These are phyloP conservation scores for Pseudogymnoascus pannorum DNA, from an alignment of 2,329 filamentous ascomycete species.

Conservation along the genomic window DNA sequence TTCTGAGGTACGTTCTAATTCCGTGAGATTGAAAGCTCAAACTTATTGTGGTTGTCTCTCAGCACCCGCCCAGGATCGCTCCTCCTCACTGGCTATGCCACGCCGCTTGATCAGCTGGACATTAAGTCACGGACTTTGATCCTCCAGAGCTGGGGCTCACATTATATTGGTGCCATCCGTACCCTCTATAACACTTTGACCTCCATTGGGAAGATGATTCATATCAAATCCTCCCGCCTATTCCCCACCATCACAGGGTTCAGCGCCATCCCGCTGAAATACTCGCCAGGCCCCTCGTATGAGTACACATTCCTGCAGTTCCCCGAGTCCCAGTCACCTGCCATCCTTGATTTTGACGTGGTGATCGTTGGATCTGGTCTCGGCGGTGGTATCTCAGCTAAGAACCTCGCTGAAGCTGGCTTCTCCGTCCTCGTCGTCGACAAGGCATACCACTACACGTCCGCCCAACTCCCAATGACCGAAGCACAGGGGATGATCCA, in stretches of 20 bases:
- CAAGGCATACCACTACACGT: constrained; percentile 70
- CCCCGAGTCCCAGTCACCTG: constrained; percentile 31
- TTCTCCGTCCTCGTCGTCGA: constrained; percentile 73
- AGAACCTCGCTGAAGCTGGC: constrained; percentile 70
- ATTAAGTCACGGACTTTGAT: constrained; percentile 53
- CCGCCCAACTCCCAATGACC: constrained; percentile 67
- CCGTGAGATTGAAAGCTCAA: neutral
- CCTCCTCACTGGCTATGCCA: constrained; percentile 59
- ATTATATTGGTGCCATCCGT: constrained; percentile 48
- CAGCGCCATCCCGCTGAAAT: constrained; percentile 42
- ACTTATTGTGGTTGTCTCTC: constrained; percentile 11
- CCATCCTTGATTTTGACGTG: constrained; percentile 68
- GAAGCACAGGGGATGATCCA: constrained; percentile 52
- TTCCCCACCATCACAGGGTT: constrained; percentile 52
- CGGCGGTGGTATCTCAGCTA: constrained; percentile 74
- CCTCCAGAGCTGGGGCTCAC: constrained; percentile 53
- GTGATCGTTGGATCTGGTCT: constrained; percentile 83
- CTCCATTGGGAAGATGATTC: constrained; percentile 40
- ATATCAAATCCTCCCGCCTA: constrained; percentile 43
- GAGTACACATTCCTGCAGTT: constrained; percentile 29
- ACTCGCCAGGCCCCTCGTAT: constrained; percentile 30
- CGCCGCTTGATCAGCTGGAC: constrained; percentile 55
- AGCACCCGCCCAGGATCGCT: constrained; percentile 58
- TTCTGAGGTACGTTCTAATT: constrained; percentile 21
- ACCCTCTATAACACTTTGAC: constrained; percentile 49